A percentile compares a stretch with the other conserved stretches of the same genome.
phyloP scores from a whole-genome alignment of 352 stramenopile species.

The Phytophthora pistaciae region DNA sequence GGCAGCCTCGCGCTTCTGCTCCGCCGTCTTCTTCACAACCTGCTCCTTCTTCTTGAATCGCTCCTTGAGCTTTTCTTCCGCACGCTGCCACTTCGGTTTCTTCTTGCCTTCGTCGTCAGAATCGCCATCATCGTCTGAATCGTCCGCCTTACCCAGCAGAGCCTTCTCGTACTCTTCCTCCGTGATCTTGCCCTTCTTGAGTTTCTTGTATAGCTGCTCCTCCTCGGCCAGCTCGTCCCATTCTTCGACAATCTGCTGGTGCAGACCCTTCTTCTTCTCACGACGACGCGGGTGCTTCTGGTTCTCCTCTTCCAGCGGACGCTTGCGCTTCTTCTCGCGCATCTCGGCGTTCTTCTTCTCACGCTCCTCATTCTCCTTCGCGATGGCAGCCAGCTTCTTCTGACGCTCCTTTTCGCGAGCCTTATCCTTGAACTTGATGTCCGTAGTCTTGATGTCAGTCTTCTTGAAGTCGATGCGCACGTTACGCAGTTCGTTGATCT shows the following conservation, averaged over 20 bases:
- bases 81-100: slow-evolving; percentile 68
- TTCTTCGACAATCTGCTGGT: slow-evolving; percentile 98
- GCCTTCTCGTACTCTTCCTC: slow-evolving; percentile 93
- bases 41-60: slow-evolving; percentile 89
- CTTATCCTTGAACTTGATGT: slow-evolving; percentile 97
- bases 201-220: slow-evolving; percentile 96
- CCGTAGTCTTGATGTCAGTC: slow-evolving; percentile 91
- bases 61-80: slow-evolving; percentile 79
- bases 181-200: slow-evolving; percentile 98
- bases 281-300: slow-evolving; percentile 81
- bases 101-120: slow-evolving; percentile 49
- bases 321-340: slow-evolving; percentile 69
- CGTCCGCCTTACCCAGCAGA: slow-evolving; percentile 61
- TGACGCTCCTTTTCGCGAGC: slow-evolving; percentile 96
- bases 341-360: slow-evolving; percentile 65
- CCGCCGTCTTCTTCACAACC: slow-evolving; percentile 71
- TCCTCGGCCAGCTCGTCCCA: slow-evolving; percentile 99
- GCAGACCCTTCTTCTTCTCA: slow-evolving; percentile 96
- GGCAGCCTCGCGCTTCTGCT: slow-evolving; percentile 76
- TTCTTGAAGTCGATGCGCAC: slow-evolving; percentile 88
- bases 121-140: slow-evolving; percentile 44
- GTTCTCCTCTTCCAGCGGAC: slow-evolving; percentile 58
- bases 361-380: slow-evolving; percentile 72
- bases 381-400: slow-evolving; percentile 92
- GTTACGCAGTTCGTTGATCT: slow-evolving; percentile 89